Evolutionary conservation across 1,284 basidiomycete genomes (phyloP).

Genomic region (Moesziomyces aphidis): DNA sequence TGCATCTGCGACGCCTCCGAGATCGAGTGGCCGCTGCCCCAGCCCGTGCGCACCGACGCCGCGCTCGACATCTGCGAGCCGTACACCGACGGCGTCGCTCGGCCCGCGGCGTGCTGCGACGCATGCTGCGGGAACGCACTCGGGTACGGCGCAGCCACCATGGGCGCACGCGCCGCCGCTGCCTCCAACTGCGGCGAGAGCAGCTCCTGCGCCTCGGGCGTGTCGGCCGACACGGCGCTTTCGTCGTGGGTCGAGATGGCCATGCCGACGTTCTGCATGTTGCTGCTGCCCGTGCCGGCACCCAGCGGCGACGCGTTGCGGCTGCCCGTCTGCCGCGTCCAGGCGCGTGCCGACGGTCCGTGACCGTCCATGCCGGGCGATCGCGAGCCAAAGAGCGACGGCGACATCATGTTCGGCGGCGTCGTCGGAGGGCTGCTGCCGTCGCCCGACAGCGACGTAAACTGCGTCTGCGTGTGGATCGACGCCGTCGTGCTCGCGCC

Average conservation of each 20-base stretch:
- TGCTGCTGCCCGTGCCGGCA: conserved; percentile 6
- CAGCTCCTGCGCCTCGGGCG: conserved; percentile 13
- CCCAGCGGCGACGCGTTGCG: conserved; percentile 30
- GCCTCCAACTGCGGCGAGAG: conserved; percentile 12
- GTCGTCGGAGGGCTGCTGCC: conserved; percentile 43
- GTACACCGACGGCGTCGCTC: conserved; percentile 20
- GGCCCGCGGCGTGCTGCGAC: background rate
- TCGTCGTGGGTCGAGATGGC: conserved; percentile 37
- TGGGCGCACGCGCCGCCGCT: conserved; percentile 1
- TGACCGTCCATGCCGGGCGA: conserved; percentile 17
- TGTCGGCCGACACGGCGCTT: conserved; percentile 25
- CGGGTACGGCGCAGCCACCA: conserved; percentile 9
- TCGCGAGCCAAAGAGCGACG: conserved; percentile 24
- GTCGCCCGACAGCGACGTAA: conserved; percentile 39
- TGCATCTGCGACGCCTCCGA: conserved; percentile 42
- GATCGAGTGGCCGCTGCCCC: conserved; percentile 32
- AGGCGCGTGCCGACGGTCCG: conserved; percentile 9
- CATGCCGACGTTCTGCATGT: conserved; percentile 24
- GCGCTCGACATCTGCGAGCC: conserved; percentile 24
- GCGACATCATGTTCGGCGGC: conserved; percentile 28
- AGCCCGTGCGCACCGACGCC: conserved; percentile 29
- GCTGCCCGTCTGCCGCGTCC: conserved; percentile 14
- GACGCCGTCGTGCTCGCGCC: conserved; percentile 42
- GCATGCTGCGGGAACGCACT: conserved; percentile 17
- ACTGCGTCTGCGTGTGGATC: conserved; percentile 51